phyloP scores from a whole-genome alignment of 2,329 filamentous ascomycete species.

The Knufia petricola region DNA sequence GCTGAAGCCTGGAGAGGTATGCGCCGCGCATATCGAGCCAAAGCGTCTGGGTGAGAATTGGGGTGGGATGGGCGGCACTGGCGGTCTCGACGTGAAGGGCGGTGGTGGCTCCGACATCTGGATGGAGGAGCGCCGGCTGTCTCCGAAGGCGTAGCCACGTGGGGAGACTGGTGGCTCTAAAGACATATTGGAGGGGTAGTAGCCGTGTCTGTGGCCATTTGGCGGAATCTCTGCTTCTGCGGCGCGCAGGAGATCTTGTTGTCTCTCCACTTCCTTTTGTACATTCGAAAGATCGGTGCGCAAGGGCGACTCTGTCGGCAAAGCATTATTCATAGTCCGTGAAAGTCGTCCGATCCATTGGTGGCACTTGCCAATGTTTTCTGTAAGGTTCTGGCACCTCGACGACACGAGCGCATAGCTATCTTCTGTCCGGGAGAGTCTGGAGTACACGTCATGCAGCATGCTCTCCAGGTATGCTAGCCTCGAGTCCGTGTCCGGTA shows the following conservation, averaged over 20 bases:
- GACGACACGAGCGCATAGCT: constrained; percentile 66
- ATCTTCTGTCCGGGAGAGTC: constrained; percentile 76
- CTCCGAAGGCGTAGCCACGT: constrained; percentile 76
- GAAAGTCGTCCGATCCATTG: constrained; percentile 40
- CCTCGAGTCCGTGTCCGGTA: constrained; percentile 71
- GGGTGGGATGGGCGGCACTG: constrained; percentile 34
- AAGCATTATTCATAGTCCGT: constrained; percentile 35
- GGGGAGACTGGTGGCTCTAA: constrained; percentile 77
- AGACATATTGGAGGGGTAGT: constrained; percentile 50
- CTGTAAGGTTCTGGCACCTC: constrained; percentile 72
- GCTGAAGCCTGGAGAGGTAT: constrained; percentile 63
- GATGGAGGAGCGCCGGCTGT: constrained; percentile 63
- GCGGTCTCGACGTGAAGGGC: constrained; percentile 17
- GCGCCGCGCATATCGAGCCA: constrained; percentile 67
- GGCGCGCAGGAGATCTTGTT: constrained; percentile 48
- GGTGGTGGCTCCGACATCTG: constrained; percentile 42
- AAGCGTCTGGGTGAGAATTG: constrained; percentile 75
- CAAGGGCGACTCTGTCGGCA: constrained; percentile 65
- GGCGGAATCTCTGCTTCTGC: constrained; percentile 37
- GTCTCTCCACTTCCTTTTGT: constrained; percentile 54
- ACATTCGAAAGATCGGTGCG: constrained; percentile 57
- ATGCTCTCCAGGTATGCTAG: constrained; percentile 69
- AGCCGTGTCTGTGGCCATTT: constrained; percentile 41
- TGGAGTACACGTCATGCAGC: constrained; percentile 66
- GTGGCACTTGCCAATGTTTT: constrained; percentile 65